Evolutionary conservation across 768 basidiomycete genomes (phyloP).

Genomic region (Tephrocybe sp.): DNA sequence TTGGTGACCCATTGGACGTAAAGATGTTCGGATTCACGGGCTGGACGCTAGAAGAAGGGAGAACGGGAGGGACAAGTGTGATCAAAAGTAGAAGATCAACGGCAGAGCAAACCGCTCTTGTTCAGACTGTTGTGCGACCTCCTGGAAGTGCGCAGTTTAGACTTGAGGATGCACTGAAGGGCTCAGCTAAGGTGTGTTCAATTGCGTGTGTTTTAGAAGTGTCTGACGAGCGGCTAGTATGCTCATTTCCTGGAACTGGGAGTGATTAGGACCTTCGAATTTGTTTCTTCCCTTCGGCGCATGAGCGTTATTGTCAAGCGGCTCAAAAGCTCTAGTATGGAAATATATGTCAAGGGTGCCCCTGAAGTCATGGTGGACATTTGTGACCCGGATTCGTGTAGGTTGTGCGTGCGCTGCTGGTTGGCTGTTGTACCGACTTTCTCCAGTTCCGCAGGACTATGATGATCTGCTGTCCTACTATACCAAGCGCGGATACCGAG

Average conservation of each 20-base stretch:
- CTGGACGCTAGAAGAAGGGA: slow-evolving; percentile 95
- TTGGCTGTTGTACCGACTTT: slow-evolving; percentile 6
- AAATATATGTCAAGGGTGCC: slow-evolving; percentile 98
- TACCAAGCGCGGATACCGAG: slow-evolving; percentile 94
- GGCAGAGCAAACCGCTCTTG: slow-evolving; percentile 80
- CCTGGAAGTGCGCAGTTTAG: slow-evolving; percentile 90
- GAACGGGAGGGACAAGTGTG: slow-evolving; percentile 64
- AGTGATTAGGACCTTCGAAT: slow-evolving; percentile 95
- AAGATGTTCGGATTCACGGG: slow-evolving; percentile 98
- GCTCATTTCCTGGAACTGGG: slow-evolving; percentile 97
- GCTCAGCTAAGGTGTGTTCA: slow-evolving; percentile 66
- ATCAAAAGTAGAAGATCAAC: slow-evolving; percentile 65
- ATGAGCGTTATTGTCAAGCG: slow-evolving; percentile 99
- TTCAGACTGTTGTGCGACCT: slow-evolving; percentile 95
- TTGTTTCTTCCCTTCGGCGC: slow-evolving; percentile 86
- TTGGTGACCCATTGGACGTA: slow-evolving; percentile 94
- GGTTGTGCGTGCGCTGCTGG: slow-evolving; percentile 28
- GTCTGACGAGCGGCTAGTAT: slow-evolving; percentile 53
- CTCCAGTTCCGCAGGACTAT: slow-evolving; percentile 90
- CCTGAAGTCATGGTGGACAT: slow-evolving; percentile 98
- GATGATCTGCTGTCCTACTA: slow-evolving; percentile 96
- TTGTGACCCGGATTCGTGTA: slow-evolving; percentile 90
- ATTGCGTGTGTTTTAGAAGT: too few relatives aligned
- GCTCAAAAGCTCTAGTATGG: slow-evolving; percentile 93
- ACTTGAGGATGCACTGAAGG: slow-evolving; percentile 91